phyloP scores from a whole-genome alignment of 2,329 filamentous ascomycete species.

The Calonectria fujianensis region DNA sequence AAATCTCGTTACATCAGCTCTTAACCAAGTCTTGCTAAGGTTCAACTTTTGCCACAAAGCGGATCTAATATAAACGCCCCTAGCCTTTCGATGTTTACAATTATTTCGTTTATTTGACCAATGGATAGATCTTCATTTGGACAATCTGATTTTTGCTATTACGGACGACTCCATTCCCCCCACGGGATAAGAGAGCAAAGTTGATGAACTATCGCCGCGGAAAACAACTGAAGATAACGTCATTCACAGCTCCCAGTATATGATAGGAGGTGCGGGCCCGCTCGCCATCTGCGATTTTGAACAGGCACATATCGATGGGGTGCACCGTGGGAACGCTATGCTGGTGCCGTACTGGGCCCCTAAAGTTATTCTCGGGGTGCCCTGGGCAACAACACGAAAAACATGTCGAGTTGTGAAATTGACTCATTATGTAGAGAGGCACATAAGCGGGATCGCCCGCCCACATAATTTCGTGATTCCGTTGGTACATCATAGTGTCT shows the following conservation, averaged over 20 bases:
- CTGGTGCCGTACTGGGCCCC: neutral
- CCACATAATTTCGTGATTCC: conserved; percentile 35
- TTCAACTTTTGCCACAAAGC: neutral
- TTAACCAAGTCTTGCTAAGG: neutral
- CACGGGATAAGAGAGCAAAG: neutral
- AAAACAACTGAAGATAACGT: neutral
- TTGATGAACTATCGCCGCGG: neutral
- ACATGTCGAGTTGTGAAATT: neutral
- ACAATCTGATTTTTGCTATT: neutral
- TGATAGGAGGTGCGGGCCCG: neutral
- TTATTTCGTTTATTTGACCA: neutral
- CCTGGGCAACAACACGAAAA: neutral
- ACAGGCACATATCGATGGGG: neutral
- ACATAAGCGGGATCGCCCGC: neutral
- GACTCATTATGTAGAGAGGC: neutral
- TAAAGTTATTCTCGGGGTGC: neutral
- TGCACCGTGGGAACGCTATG: neutral
- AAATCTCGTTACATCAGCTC: neutral
- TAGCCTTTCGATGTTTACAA: no score
- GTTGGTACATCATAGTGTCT: conserved; percentile 38
- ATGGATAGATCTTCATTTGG: neutral
- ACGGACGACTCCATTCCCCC: neutral
- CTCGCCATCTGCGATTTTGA: neutral
- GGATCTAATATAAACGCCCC: neutral
- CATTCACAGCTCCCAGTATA: neutral